phyloP scores from a whole-genome alignment of 345 rosid genomes.

The Chamaenerion angustifolium region DNA sequence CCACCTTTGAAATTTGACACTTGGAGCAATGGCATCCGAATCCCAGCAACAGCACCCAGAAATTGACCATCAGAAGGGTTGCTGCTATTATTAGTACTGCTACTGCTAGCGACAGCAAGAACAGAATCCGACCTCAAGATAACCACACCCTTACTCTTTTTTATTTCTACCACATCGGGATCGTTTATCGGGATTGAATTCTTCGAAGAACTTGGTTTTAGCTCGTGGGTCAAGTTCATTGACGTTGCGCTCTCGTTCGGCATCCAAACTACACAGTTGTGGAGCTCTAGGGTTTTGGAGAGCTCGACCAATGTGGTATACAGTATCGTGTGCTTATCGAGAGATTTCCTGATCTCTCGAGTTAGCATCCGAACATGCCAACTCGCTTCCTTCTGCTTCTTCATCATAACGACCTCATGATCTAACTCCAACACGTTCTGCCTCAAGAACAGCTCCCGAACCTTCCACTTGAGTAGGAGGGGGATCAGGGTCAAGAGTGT shows the following conservation, averaged over 20 bases:
- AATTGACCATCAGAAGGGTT: too few species aligned
- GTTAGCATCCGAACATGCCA: constrained; percentile 90
- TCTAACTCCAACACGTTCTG: constrained; percentile 84
- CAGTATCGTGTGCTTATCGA: constrained; percentile 74
- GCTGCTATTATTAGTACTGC: constrained; percentile 27
- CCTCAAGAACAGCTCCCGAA: constrained; percentile 84
- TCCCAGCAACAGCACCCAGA: constrained; percentile 67
- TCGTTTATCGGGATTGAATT: constrained; percentile 42
- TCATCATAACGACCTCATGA: constrained; percentile 77
- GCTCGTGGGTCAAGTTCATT: constrained; percentile 67
- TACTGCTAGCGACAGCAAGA: constrained; percentile 51
- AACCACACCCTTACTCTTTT: constrained; percentile 46
- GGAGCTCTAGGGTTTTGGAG: constrained; percentile 70
- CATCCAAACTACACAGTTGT: constrained; percentile 97
- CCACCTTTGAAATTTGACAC: constrained; percentile 81
- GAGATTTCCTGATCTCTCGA: constrained; percentile 81
- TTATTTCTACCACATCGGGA: constrained; percentile 52
- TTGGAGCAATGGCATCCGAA: constrained; percentile 91
- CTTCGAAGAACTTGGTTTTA: constrained; percentile 24
- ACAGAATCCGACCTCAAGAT: constrained; percentile 42
- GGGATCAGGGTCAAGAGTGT: constrained; percentile 85
- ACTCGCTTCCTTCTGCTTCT: constrained; percentile 78
- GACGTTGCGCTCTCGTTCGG: constrained; percentile 42
- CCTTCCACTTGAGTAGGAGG: constrained; percentile 83
- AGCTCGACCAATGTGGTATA: constrained; percentile 85